Evolutionary conservation across 257 asterid species (phyloP).

Genomic region (Cynanchum wilfordii): DNA sequence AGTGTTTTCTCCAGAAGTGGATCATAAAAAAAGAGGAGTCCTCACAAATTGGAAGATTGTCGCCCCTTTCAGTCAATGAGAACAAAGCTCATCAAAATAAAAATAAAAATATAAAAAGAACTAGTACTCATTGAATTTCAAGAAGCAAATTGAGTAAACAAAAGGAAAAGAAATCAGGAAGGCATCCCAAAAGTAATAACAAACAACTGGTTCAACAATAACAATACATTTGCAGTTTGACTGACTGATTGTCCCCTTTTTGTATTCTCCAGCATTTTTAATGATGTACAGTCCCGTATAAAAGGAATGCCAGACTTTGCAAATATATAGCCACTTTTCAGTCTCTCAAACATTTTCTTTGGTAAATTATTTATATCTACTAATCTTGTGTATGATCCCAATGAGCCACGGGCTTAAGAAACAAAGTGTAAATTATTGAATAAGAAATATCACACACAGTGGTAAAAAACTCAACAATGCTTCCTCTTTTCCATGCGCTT

Average conservation of each 20-base stretch:
- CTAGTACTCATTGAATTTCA: background rate
- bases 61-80: background rate
- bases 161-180: background rate
- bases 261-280: background rate
- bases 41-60: background rate
- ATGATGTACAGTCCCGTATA: background rate
- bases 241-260: background rate
- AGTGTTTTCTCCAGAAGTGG: slow-evolving; percentile 82
- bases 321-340: background rate
- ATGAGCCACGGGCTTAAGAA: too few relatives aligned
- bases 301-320: background rate
- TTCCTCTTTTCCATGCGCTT: background rate
- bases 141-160: background rate
- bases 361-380: background rate
- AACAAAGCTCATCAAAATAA: background rate
- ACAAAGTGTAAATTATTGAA: background rate
- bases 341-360: background rate
- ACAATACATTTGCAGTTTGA: background rate
- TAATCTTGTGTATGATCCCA: background rate
- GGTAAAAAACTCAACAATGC: background rate
- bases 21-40: slow-evolving; percentile 6
- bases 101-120: background rate
- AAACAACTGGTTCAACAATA: background rate
- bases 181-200: background rate
- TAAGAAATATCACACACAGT: slow-evolving; percentile 1